Conservation (phyloP, 805 yeast species). For the Cyberlindnera saturnus region DNA sequence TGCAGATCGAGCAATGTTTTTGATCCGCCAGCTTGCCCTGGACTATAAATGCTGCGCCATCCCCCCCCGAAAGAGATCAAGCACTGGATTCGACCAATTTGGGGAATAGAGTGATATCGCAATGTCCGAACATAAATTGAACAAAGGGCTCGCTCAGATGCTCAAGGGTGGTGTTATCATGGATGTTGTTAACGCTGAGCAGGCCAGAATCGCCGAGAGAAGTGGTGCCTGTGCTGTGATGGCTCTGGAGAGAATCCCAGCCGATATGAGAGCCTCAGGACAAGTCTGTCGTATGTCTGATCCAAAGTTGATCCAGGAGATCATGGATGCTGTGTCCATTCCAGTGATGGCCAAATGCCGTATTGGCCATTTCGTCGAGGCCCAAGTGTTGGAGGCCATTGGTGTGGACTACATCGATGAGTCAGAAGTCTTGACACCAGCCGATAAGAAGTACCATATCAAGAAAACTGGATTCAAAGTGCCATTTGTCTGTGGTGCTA, state of each 20-base stretch:
- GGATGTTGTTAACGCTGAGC: slow-evolving; percentile 1
- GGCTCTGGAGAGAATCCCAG: slow-evolving; percentile 1
- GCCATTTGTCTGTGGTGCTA: neutral
- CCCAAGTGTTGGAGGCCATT: neutral
- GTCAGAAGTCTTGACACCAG: slow-evolving; percentile 1
- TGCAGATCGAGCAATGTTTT: too few species aligned
- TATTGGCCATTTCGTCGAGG: neutral
- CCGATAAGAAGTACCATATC: neutral
- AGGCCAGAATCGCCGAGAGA: neutral
- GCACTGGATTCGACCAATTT: too few species aligned
- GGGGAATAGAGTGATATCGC: too few species aligned
- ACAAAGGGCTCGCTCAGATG: slow-evolving; percentile 1
- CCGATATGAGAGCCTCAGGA: neutral
- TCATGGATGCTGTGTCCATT: neutral
- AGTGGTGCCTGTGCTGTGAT: neutral
- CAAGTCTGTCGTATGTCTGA: slow-evolving; percentile 1
- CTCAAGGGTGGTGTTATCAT: neutral
- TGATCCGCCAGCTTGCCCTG: too few species aligned
- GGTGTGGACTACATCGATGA: neutral
- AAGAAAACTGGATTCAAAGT: neutral
- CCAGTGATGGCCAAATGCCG: slow-evolving; percentile 1
- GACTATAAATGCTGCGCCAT: too few species aligned
- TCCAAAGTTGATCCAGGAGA: neutral
- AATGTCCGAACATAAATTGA: neutral
- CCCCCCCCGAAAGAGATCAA: too few species aligned